These are phyloP conservation scores for Blastobotrys apis DNA, from an alignment of 1,139 yeast species.

Conservation along the genomic window DNA sequence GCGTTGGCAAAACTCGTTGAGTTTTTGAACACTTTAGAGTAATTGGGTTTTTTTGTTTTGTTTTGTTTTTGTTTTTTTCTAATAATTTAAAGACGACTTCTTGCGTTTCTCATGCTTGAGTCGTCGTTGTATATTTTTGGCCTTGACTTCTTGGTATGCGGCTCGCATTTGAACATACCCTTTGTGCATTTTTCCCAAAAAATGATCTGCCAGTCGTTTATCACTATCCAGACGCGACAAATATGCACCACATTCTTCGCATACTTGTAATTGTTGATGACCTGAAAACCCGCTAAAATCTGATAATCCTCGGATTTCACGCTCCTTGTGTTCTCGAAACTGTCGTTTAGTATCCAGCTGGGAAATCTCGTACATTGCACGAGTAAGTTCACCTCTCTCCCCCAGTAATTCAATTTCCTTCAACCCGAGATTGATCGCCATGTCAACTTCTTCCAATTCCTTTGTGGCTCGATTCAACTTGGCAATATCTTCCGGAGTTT, in stretches of 20 bases:
- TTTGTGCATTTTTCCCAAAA: constrained; percentile 79
- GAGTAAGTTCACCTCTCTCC: constrained; percentile 47
- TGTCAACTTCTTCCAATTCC: constrained; percentile 64
- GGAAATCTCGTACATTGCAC: constrained; percentile 46
- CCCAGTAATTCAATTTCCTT: constrained; percentile 64
- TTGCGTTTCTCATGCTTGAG: neutral
- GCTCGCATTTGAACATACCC: constrained; percentile 75
- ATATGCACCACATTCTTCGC: constrained; percentile 89
- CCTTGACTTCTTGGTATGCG: constrained; percentile 49
- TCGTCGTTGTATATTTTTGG: constrained; percentile 27
- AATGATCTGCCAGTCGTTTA: constrained; percentile 86
- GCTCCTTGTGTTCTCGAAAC: constrained; percentile 41
- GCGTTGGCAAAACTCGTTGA: constrained; percentile 72
- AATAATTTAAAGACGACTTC: neutral
- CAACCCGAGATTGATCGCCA: constrained; percentile 60
- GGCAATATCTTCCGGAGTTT: constrained; percentile 71
- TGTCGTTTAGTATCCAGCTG: constrained; percentile 40
- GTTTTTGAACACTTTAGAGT: constrained; percentile 39
- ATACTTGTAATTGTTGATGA: constrained; percentile 86
- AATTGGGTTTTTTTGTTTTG: neutral
- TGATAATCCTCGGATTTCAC: constrained; percentile 52
- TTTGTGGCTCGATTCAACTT: constrained; percentile 58
- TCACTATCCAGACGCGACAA: constrained; percentile 84
- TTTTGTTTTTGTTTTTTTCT: constrained; percentile 11
- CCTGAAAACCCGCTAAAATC: constrained; percentile 83